phyloP scores from a whole-genome alignment of 768 basidiomycete species.

The Lepiota brunneoincarnata region DNA sequence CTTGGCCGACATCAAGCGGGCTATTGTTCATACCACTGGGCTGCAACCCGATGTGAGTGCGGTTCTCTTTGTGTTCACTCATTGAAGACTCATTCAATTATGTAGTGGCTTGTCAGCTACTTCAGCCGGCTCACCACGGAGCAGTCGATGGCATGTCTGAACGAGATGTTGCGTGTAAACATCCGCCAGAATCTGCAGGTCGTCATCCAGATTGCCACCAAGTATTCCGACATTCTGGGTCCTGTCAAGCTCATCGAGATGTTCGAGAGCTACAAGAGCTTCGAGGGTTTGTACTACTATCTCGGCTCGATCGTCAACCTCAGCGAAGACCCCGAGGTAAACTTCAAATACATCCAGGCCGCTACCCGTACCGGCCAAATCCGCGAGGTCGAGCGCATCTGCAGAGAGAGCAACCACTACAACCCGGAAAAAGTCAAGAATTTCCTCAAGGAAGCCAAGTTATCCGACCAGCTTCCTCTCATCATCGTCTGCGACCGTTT shows the following conservation, averaged over 20 bases:
- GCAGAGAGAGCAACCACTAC: slow-evolving; percentile 95
- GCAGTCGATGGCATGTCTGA: slow-evolving; percentile 92
- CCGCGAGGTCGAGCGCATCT: slow-evolving; percentile 98
- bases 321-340: slow-evolving; percentile 93
- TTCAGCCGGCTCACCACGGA: slow-evolving; percentile 97
- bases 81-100: slow-evolving; percentile 3
- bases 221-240: slow-evolving; percentile 97
- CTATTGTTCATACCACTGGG: slow-evolving; percentile 86
- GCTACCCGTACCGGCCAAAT: slow-evolving; percentile 98
- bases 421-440: slow-evolving; percentile 99
- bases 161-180: slow-evolving; percentile 96
- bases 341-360: slow-evolving; percentile 99
- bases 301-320: slow-evolving; percentile 97
- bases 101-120: slow-evolving; percentile 92
- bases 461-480: slow-evolving; percentile 93
- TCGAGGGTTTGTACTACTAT: slow-evolving; percentile 98
- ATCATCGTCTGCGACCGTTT: slow-evolving; percentile 99
- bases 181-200: slow-evolving; percentile 97
- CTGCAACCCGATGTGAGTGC: slow-evolving; percentile 76
- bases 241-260: slow-evolving; percentile 97
- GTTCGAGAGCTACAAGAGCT: slow-evolving; percentile 97
- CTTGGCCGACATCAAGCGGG: slow-evolving; percentile 97
- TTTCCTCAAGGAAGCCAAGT: slow-evolving; percentile 98
- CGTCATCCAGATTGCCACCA: slow-evolving; percentile 96
- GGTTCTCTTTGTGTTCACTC: neutral